phyloP scores from a whole-genome alignment of 208 protist species.

The Tetramitus jugosus region DNA sequence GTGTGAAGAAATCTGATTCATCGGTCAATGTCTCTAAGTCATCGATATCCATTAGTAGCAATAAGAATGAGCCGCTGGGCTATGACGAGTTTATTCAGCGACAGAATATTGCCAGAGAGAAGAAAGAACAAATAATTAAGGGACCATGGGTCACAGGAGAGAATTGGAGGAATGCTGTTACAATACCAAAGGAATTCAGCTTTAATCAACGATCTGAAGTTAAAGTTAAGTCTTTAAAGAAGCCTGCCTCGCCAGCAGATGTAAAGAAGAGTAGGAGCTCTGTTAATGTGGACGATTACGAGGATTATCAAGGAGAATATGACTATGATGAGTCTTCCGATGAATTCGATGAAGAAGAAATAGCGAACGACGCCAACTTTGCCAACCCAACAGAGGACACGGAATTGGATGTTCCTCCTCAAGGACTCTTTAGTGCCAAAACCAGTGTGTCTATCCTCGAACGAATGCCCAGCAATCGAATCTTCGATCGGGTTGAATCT shows the following conservation, averaged over 20 bases:
- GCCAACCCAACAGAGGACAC: neutral
- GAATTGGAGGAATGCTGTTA: slow-evolving; percentile 30
- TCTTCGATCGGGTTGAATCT: neutral
- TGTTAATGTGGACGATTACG: neutral
- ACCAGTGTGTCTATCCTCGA: neutral
- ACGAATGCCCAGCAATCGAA: neutral
- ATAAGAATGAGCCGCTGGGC: slow-evolving; percentile 3
- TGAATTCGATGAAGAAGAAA: neutral
- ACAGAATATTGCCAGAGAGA: neutral
- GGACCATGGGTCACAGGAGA: slow-evolving; percentile 21
- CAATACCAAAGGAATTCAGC: slow-evolving; percentile 19
- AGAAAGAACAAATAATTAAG: slow-evolving; percentile 4
- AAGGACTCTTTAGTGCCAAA: neutral
- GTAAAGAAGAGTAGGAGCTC: too few species aligned
- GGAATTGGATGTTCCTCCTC: neutral
- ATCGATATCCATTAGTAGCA: too few species aligned
- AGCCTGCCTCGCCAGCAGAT: slow-evolving; percentile 2
- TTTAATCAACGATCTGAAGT: neutral
- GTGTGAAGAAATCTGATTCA: neutral
- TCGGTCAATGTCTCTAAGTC: too few species aligned
- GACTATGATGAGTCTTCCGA: neutral
- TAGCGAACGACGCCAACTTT: neutral
- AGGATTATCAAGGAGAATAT: slow-evolving; percentile 4
- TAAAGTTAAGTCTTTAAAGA: slow-evolving; percentile 21
- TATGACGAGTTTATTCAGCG: neutral